phyloP scores from a whole-genome alignment of 331 rosid species.

The Pyrus hybrid region DNA sequence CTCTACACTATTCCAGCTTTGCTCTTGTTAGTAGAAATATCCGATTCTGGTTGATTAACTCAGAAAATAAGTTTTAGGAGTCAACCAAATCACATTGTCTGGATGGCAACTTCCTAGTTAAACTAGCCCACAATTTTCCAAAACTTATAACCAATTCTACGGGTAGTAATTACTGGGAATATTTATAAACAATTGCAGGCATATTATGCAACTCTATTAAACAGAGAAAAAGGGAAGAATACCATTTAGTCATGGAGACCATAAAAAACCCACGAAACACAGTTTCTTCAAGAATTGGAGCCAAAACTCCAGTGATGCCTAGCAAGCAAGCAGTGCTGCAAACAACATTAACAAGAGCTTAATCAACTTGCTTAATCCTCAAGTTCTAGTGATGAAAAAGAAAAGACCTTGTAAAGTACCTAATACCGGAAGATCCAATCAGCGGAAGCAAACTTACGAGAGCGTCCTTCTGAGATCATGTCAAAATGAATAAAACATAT shows the following conservation, averaged over 20 bases:
- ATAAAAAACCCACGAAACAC: constrained; percentile 85
- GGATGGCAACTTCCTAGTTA: not conserved
- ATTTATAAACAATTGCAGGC: not conserved
- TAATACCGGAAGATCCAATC: constrained; percentile 50
- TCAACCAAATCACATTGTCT: not conserved
- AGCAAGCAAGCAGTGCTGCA: constrained; percentile 88
- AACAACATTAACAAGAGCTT: constrained; percentile 9
- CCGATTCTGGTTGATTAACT: not conserved
- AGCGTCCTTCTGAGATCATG: constrained; percentile 85
- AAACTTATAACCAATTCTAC: no score
- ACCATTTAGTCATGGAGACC: constrained; percentile 94
- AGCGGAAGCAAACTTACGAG: constrained; percentile 84
- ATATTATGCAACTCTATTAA: not conserved
- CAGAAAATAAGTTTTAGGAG: not conserved
- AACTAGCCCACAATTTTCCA: not conserved
- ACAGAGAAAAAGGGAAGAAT: not conserved
- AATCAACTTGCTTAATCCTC: constrained; percentile 5
- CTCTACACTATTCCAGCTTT: not conserved
- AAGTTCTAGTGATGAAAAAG: not conserved
- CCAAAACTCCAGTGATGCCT: constrained; percentile 82
- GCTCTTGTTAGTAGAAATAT: not conserved
- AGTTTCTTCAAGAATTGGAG: constrained; percentile 93
- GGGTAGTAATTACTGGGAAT: no score
- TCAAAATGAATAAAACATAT: not conserved
- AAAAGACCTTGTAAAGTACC: constrained; percentile 22